These are phyloP conservation scores for Phaffomyces antillensis DNA, from an alignment of 805 yeast species.

Conservation along the genomic window DNA sequence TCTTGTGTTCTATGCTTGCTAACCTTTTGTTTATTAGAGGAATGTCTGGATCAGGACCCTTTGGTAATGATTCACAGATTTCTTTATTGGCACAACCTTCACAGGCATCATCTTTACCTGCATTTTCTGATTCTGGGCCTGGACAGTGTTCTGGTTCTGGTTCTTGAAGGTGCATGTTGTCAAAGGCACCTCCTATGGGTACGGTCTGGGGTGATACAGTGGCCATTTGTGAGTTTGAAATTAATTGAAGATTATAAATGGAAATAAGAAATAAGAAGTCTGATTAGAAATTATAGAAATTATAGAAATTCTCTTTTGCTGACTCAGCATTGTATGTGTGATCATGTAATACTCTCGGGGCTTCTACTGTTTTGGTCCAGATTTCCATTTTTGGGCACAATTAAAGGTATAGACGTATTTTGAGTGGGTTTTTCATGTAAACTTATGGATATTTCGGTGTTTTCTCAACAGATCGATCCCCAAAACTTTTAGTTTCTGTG, in stretches of 20 bases:
- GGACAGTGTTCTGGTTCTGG: slow-evolving; percentile 98
- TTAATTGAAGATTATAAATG: too few relatives aligned
- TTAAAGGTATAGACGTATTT: neutral
- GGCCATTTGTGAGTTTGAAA: slow-evolving; percentile 3
- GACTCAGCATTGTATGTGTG: too few relatives aligned
- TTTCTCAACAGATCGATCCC: too few relatives aligned
- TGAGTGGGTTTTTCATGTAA: neutral
- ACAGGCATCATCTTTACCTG: slow-evolving; percentile 94
- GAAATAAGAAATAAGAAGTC: too few relatives aligned
- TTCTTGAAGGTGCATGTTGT: slow-evolving; percentile 33
- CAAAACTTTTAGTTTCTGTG: too few relatives aligned
- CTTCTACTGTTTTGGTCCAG: neutral
- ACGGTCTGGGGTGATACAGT: slow-evolving; percentile 15
- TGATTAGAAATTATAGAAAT: neutral
- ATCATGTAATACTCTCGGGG: neutral
- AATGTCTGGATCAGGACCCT: slow-evolving; percentile 94
- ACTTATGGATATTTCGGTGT: neutral
- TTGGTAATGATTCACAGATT: slow-evolving; percentile 81
- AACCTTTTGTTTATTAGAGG: slow-evolving; percentile 66
- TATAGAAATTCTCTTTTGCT: neutral
- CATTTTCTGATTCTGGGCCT: slow-evolving; percentile 90
- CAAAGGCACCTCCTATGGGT: slow-evolving; percentile 7
- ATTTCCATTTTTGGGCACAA: neutral
- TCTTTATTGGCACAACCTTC: slow-evolving; percentile 90
- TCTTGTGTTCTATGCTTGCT: slow-evolving; percentile 63